Conservation (phyloP, 345 rosid species). For the Mallotus nudiflorus region DNA sequence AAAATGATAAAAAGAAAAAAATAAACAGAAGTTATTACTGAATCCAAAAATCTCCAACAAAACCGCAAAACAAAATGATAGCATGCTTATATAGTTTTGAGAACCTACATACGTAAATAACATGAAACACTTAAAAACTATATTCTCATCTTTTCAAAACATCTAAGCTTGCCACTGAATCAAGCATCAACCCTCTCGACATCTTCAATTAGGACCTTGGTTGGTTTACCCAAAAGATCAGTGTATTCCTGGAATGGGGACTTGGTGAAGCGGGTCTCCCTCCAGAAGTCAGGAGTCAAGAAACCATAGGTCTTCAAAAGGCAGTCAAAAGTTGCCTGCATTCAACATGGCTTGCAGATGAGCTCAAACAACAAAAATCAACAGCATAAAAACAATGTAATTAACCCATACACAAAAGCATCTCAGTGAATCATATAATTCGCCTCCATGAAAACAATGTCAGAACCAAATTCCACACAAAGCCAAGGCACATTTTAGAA, state of each 20-base stretch:
- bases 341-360: not conserved
- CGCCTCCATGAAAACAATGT: too few species aligned
- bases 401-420: not conserved
- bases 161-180: not conserved
- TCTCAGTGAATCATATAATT: not conserved
- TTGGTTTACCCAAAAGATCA: slow-evolving; percentile 48
- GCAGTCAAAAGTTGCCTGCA: slow-evolving; percentile 68
- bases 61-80: not conserved
- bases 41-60: not conserved
- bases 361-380: not conserved
- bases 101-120: not conserved
- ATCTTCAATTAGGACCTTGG: slow-evolving; percentile 37
- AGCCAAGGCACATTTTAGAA: too few species aligned
- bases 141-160: not conserved
- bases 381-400: not conserved
- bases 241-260: slow-evolving; percentile 69
- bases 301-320: slow-evolving; percentile 71
- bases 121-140: not conserved
- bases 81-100: not conserved
- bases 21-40: not conserved
- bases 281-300: slow-evolving; percentile 83
- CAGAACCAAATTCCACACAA: not conserved
- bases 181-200: slow-evolving; percentile 33
- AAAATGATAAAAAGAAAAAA: not conserved
- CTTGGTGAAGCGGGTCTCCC: slow-evolving; percentile 50